Percentiles rank a stretch among this genome's conserved stretches.
phyloP scores from a whole-genome alignment of 495 filamentous ascomycete genomes.

The Recurvomyces mirabilis region DNA sequence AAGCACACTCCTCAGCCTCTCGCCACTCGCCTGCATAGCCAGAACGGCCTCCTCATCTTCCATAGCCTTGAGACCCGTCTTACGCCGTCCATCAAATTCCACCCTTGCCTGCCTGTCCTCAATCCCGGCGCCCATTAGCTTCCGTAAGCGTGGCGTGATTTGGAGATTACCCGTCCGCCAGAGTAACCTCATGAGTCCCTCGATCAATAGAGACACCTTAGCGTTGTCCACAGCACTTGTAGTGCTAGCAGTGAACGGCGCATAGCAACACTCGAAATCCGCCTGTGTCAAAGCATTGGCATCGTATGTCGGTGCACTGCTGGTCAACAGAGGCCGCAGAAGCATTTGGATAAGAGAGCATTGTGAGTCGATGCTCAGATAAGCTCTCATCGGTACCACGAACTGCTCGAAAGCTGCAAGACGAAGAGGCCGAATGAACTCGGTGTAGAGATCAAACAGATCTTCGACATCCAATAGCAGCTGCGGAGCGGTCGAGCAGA shows the following conservation, averaged over 20 bases:
- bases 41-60: slow-evolving; percentile 29
- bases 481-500: slow-evolving; percentile 6
- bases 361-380: slow-evolving; percentile 15
- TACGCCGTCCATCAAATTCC: slow-evolving; percentile 37
- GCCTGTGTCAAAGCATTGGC: slow-evolving; percentile 34
- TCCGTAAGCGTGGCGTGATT: slow-evolving; percentile 37
- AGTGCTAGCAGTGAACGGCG: slow-evolving; percentile 60
- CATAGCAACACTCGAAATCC: slow-evolving; percentile 50
- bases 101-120: slow-evolving; percentile 44
- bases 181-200: slow-evolving; percentile 57
- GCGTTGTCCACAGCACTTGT: slow-evolving; percentile 59
- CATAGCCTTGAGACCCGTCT: slow-evolving; percentile 30
- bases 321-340: slow-evolving; percentile 50
- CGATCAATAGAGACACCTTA: slow-evolving; percentile 66
- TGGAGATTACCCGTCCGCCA: slow-evolving; percentile 32
- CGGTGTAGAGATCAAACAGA: slow-evolving; percentile 57
- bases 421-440: slow-evolving; percentile 53
- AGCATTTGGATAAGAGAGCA: slow-evolving; percentile 55
- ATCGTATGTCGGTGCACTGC: slow-evolving; percentile 38
- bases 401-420: slow-evolving; percentile 64
- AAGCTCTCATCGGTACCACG: slow-evolving; percentile 35
- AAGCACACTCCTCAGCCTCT: slow-evolving; percentile 10
- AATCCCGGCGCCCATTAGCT: slow-evolving; percentile 53
- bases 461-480: slow-evolving; percentile 42
- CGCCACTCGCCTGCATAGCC: slow-evolving; percentile 19